Evolutionary conservation across 2,329 filamentous ascomycete species (phyloP), one percentile per base, ranked within the genome.

Genomic region (Oidium heveae): DNA sequence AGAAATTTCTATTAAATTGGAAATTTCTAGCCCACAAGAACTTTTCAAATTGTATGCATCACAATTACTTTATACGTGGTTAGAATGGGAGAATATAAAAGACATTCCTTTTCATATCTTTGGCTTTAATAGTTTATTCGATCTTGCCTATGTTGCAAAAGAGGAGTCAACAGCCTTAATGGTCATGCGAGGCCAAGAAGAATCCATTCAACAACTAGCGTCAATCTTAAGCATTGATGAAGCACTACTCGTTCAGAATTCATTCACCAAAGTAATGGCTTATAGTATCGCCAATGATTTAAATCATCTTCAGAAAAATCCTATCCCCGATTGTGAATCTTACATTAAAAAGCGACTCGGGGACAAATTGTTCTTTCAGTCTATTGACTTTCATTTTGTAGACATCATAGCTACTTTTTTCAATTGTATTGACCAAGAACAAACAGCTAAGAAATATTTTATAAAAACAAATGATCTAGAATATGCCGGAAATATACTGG

Each of bases 21-120:
- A 73, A 0, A 73, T 96, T 22, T 67, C 72, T 24, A 77, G 78
- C 47, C 72, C 86, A 0, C 77, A 74, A 60, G 75, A 81, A 36
- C 69, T 99, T 0, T 95, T 98, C 63, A 71, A 72, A 6, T 71
- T 96, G 0, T 98, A 96, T 63, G 80, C 86, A 7, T 80, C 88
- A 1, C 91, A 98, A 63, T 72, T 98, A 7, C 70, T 96, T 2
- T 94, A 86, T 64, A 94, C 87, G 0, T 98, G 88, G 89, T 75
- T 93, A 3, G 79, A 86, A 58, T 69, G 69, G 0, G 75, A 82
- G 56, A 68, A 70, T 1, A 70, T 94, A 8, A 71, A 75, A n/a
- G 72, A 77, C 3, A 84, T 98, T 52, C 89, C 91, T 0, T 94
- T 77, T 63, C 70, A 73, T n/a, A 84, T 91, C 1, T 98, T 98